A percentile compares a stretch with the other conserved stretches of the same genome.
phyloP scores from a whole-genome alignment of 306 rosid genomes.

The Albizia julibrissin region DNA sequence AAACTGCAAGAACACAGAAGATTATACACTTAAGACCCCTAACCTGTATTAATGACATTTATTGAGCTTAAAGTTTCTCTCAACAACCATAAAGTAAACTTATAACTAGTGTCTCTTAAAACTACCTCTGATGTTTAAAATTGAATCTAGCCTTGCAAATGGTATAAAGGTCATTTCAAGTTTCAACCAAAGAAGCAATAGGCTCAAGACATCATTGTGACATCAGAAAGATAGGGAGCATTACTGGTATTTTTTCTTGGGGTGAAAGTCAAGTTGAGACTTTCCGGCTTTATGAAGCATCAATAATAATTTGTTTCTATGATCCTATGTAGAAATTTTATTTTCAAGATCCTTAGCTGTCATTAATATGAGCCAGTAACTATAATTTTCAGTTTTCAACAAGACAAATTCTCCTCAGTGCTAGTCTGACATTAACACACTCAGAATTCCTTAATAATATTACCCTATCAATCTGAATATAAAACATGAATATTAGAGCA shows the following conservation, averaged over 20 bases:
- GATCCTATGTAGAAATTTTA: background rate
- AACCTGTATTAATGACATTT: background rate
- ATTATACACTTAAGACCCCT: background rate
- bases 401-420: background rate
- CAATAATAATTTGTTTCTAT: background rate
- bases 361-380: background rate
- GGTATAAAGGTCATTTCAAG: background rate
- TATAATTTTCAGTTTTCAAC: background rate
- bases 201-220: background rate
- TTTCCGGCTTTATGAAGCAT: background rate
- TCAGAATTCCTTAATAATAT: background rate
- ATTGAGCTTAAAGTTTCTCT: background rate
- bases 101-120: background rate
- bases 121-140: background rate
- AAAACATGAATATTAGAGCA: constrained; percentile 7
- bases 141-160: background rate
- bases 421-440: background rate
- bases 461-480: background rate
- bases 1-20: background rate
- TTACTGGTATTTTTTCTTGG: background rate
- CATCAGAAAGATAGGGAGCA: background rate
- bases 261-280: background rate
- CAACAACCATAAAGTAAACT: background rate
- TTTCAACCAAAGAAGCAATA: background rate
- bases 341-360: background rate